These are phyloP conservation scores for Russula sp. DNA, from an alignment of 768 basidiomycete genomes.

Conservation along the genomic window DNA sequence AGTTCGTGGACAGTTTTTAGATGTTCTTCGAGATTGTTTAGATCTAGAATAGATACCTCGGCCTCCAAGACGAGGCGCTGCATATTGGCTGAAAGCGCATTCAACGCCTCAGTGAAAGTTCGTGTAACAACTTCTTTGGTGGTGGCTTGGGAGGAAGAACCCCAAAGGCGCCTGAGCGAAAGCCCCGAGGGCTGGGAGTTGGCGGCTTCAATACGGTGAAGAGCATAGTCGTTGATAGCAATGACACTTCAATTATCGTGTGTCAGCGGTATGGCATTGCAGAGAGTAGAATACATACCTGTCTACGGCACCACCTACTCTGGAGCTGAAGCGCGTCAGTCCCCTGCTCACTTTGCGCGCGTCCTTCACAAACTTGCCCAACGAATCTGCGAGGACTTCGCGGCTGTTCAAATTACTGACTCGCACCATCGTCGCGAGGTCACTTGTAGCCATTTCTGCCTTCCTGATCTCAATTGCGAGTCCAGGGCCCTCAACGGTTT, in stretches of 20 bases:
- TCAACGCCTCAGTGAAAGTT: slow-evolving; percentile 59
- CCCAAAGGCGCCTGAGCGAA: slow-evolving; percentile 25
- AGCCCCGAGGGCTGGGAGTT: slow-evolving; percentile 26
- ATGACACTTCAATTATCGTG: slow-evolving; percentile 46
- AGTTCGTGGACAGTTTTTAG: slow-evolving; percentile 51
- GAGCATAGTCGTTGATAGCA: slow-evolving; percentile 66
- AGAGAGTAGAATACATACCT: slow-evolving; percentile 38
- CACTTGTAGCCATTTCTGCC: slow-evolving; percentile 68
- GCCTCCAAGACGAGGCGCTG: slow-evolving; percentile 60
- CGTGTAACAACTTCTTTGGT: slow-evolving; percentile 40
- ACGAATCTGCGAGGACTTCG: slow-evolving; percentile 45
- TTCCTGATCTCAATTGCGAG: slow-evolving; percentile 65
- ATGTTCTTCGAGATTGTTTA: slow-evolving; percentile 56
- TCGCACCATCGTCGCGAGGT: slow-evolving; percentile 55
- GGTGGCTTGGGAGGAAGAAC: slow-evolving; percentile 26
- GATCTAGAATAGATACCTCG: slow-evolving; percentile 44
- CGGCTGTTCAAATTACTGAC: slow-evolving; percentile 55
- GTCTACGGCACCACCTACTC: slow-evolving; percentile 68
- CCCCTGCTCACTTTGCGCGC: slow-evolving; percentile 54
- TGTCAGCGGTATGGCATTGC: neutral
- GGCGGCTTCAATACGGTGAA: slow-evolving; percentile 44
- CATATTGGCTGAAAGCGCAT: slow-evolving; percentile 45
- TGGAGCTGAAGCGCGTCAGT: slow-evolving; percentile 55
- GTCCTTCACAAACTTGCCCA: slow-evolving; percentile 50
- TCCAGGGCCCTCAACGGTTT: slow-evolving; percentile 48